These are phyloP conservation scores for Phellinidium pouzarii DNA, from an alignment of 1,284 basidiomycete genomes.

Conservation along the genomic window DNA sequence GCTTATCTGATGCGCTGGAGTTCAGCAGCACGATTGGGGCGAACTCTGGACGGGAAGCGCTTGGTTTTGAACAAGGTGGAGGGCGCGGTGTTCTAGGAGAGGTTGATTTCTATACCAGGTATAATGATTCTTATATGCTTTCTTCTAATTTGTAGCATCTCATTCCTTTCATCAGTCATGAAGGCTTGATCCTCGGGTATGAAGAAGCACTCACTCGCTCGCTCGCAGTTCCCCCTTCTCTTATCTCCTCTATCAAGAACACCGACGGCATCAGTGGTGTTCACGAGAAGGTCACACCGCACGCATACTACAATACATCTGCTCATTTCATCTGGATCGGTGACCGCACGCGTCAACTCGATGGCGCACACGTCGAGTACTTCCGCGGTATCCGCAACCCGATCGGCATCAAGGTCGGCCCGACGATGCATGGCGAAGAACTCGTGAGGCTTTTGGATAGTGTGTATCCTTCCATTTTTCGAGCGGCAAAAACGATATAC, in stretches of 20 bases:
- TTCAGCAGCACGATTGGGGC: constrained; percentile 88
- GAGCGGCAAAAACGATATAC: too few species aligned
- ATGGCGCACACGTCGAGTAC: constrained; percentile 93
- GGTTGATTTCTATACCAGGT: constrained; percentile 94
- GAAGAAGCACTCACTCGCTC: constrained; percentile 87
- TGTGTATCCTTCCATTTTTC: constrained; percentile 31
- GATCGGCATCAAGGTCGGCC: constrained; percentile 95
- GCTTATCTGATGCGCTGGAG: constrained; percentile 86
- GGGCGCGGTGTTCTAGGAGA: constrained; percentile 75
- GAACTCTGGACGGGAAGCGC: constrained; percentile 42
- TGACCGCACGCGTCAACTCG: constrained; percentile 90
- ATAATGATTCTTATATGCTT: constrained; percentile 18
- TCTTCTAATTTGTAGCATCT: background rate
- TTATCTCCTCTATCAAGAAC: constrained; percentile 6
- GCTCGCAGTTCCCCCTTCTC: constrained; percentile 35
- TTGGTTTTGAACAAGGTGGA: constrained; percentile 61
- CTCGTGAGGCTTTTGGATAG: constrained; percentile 76
- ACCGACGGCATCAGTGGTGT: background rate
- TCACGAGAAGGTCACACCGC: constrained; percentile 21
- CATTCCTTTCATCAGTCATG: constrained; percentile 53
- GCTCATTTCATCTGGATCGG: constrained; percentile 98
- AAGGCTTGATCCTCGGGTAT: constrained; percentile 90
- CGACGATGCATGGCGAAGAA: constrained; percentile 77
- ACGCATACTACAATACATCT: constrained; percentile 76
- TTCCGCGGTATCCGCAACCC: constrained; percentile 94